Evolutionary conservation across 305 asterid genomes (phyloP).

Genomic region (Fraxinus angustifolia): DNA sequence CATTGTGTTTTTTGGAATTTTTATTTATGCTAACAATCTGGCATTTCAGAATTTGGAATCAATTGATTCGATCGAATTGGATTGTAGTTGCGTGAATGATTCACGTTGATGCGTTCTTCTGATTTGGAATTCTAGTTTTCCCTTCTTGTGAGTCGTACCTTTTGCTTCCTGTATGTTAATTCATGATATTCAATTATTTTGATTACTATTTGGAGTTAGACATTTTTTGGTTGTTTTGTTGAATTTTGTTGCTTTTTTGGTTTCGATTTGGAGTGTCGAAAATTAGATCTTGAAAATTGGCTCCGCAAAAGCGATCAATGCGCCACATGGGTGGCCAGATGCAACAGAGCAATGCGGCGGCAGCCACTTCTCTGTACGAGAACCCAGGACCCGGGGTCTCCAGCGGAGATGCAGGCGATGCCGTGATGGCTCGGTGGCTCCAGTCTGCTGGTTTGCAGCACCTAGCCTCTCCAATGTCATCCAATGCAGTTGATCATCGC

Average conservation of each 20-base stretch:
- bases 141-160: not conserved
- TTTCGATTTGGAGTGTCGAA: not conserved
- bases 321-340: slow-evolving; percentile 65
- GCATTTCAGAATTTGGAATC: not conserved
- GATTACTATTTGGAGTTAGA: not conserved
- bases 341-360: slow-evolving; percentile 52
- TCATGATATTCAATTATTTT: not conserved
- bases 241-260: not conserved
- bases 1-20: not conserved
- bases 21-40: not conserved
- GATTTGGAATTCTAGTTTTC: not conserved
- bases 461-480: slow-evolving; percentile 90
- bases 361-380: slow-evolving; percentile 50
- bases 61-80: not conserved
- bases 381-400: slow-evolving; percentile 41
- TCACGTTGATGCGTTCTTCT: not conserved
- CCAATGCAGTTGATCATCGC: slow-evolving; percentile 69
- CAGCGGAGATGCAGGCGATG: slow-evolving; percentile 42
- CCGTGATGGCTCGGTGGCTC: slow-evolving; percentile 76
- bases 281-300: slow-evolving; percentile 47
- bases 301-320: slow-evolving; percentile 57
- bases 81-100: not conserved
- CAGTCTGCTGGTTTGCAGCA: slow-evolving; percentile 99
- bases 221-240: not conserved
- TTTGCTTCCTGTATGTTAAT: not conserved